Base-by-base conservation (phyloP, 2,329 filamentous ascomycete genomes). In the Tolypocladium ovalisporum region DNA sequence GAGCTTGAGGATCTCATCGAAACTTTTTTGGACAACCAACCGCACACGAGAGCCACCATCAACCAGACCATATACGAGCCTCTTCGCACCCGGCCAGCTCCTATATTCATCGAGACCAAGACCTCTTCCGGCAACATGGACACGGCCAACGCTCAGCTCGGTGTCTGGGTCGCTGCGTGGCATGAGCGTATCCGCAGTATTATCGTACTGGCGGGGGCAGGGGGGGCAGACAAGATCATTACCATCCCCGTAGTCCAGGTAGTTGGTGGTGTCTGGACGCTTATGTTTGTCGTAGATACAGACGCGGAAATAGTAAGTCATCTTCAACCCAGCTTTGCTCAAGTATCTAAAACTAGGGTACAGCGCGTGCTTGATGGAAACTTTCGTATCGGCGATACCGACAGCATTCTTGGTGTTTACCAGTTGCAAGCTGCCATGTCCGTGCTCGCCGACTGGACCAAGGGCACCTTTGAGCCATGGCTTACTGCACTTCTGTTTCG, bases 81-180 rank as follows among this genome's bases (percentile, higher is more conserved):
- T 29, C 55, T 59, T 32, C 57, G 55, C 54, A 54, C 32, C 24
- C 55, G 52, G 5, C 57, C 52, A 29, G 57, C 58, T 34, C 55
- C 58, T 2, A 56, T 59, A 55, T 59, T 59, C 22, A 56, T 59
- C 34, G 55, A 57, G 51, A 59, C 55, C 58, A 59, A 59, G 44
- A 55, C 52, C 7, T 32, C 36, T 22, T 57, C 55, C 19, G 53
- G 55, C 8, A 57, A 42, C 52, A 56, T 55, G 40, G 56, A 58
- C 51, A 57, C 36, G 19, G 56, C 57, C 4, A 59, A 57, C 52
- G 49, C 54, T 29, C 54, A 58, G 52, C 51, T 58, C 24, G 59
- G 55, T 12, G 36, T 56, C 17, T 59, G 56, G 57, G 36, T 59
- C 27, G 59, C 59, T 56, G 59, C 57, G 9, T 59, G 56, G 59